A percentile compares a stretch with the other conserved stretches of the same genome.
phyloP scores from a whole-genome alignment of 495 filamentous ascomycete species.

The Penicillium goetzii region DNA sequence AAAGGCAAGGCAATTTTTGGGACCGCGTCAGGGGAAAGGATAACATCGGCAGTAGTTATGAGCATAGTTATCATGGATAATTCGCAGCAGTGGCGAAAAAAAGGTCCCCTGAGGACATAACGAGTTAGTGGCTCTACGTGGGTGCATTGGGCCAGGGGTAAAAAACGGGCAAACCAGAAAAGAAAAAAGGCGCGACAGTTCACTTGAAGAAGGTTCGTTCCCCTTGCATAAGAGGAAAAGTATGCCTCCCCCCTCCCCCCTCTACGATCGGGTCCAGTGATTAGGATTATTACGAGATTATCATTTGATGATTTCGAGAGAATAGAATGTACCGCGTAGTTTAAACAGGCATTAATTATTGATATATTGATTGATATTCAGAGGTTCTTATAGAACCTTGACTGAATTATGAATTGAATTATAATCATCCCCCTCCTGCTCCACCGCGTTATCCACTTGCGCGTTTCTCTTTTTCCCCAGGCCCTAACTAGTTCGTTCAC shows the following conservation, averaged over 20 bases:
- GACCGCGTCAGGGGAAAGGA: neutral
- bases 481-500: slow-evolving; percentile 25
- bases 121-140: too few species aligned
- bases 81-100: slow-evolving; percentile 17
- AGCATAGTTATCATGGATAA: neutral
- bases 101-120: too few species aligned
- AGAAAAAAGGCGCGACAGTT: neutral
- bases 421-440: slow-evolving; percentile 10
- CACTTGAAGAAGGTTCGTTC: neutral
- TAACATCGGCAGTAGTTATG: neutral
- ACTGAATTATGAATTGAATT: neutral
- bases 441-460: slow-evolving; percentile 16
- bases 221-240: slow-evolving; percentile 23
- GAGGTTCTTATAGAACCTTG: too few species aligned
- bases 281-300: too few species aligned
- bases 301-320: too few species aligned
- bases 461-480: slow-evolving; percentile 28
- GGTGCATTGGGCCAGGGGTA: slow-evolving; percentile 30
- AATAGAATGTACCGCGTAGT: too few species aligned
- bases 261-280: neutral
- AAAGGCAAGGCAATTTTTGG: neutral
- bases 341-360: too few species aligned
- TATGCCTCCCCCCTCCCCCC: neutral
- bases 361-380: too few species aligned
- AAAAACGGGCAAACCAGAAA: neutral